Conservation (phyloP, 345 rosid species). For the Corchorus olitorius region DNA sequence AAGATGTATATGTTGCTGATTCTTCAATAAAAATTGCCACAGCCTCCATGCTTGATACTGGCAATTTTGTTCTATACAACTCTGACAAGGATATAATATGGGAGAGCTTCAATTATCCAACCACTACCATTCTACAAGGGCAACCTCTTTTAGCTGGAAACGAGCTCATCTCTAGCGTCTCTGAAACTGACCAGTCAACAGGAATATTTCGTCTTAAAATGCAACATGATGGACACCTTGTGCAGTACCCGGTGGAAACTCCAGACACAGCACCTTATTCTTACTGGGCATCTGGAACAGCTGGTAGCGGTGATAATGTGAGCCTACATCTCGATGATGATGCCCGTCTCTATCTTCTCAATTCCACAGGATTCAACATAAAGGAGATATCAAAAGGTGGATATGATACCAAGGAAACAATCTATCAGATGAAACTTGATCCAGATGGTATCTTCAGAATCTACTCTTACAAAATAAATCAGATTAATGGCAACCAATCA, state of each 20-base stretch:
- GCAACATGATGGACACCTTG: constrained; percentile 25
- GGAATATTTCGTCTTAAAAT: constrained; percentile 28
- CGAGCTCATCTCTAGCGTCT: constrained; percentile 29
- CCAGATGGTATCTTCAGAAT: neutral
- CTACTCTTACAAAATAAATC: neutral
- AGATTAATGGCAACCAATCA: neutral
- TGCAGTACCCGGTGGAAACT: constrained; percentile 15
- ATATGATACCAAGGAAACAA: too few species aligned
- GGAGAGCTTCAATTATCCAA: constrained; percentile 44
- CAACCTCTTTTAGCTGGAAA: constrained; percentile 25
- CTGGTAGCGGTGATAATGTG: neutral
- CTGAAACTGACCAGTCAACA: constrained; percentile 22
- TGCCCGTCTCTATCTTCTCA: constrained; percentile 2
- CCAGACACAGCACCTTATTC: neutral
- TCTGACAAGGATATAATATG: constrained; percentile 21
- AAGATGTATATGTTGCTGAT: neutral
- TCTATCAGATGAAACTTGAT: too few species aligned
- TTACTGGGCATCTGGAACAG: constrained; percentile 17
- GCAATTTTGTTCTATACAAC: constrained; percentile 40
- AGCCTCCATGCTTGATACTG: constrained; percentile 24
- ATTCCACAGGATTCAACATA: neutral
- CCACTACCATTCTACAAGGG: constrained; percentile 39
- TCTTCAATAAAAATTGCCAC: neutral
- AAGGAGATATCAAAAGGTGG: neutral
- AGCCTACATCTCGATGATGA: constrained; percentile 14